Evolutionary conservation across 148 eudicot species (phyloP).

Genomic region (Silene conica): DNA sequence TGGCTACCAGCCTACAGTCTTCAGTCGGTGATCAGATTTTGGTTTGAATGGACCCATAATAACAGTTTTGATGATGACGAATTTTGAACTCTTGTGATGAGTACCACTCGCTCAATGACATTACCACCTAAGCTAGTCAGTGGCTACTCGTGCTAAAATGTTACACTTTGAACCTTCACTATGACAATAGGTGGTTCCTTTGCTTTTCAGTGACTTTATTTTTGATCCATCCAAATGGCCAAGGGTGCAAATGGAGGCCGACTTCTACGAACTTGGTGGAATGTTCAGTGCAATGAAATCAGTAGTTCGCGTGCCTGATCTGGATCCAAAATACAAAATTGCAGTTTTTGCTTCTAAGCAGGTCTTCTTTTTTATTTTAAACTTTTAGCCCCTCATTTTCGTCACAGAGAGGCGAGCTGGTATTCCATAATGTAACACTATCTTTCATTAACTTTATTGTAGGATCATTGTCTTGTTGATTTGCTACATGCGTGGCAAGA

Average conservation of each 20-base stretch:
- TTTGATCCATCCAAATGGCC: constrained; percentile 87
- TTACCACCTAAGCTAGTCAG: neutral
- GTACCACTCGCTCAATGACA: neutral
- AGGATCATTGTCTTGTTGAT: constrained; percentile 97
- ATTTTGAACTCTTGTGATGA: no score
- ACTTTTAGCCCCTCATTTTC: neutral
- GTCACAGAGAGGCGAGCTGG: neutral
- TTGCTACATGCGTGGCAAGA: constrained; percentile 92
- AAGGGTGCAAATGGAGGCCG: constrained; percentile 75
- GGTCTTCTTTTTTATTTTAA: constrained; percentile 31
- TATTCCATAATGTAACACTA: neutral
- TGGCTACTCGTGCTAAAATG: neutral
- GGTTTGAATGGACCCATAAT: neutral
- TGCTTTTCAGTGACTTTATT: constrained; percentile 60
- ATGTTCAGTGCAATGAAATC: constrained; percentile 76
- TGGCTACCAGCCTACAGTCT: neutral
- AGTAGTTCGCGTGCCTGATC: constrained; percentile 69
- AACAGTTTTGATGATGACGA: neutral
- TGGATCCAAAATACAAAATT: constrained; percentile 83
- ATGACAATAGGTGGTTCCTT: neutral
- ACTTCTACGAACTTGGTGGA: constrained; percentile 53
- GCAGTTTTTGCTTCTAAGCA: constrained; percentile 90
- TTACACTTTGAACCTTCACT: neutral
- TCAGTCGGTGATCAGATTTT: neutral
- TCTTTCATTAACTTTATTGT: constrained; percentile 17